Percentiles rank a stretch among this genome's conserved stretches.
Conservation (phyloP, 148 eudicot genomes). For the Diospyros kaki region DNA sequence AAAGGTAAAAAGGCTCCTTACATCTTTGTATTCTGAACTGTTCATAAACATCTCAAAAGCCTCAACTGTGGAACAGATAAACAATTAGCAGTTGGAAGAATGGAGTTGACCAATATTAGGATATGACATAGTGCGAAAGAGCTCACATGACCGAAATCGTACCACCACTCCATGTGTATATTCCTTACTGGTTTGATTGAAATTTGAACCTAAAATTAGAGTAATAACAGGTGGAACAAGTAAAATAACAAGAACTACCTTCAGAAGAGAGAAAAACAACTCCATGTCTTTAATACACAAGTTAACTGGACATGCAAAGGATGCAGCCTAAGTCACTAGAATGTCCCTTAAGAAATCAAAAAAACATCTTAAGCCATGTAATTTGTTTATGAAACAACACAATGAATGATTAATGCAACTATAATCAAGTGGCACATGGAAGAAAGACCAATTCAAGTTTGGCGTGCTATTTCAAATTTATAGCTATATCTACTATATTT, state of each 20-base stretch:
- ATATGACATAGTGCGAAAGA: neutral
- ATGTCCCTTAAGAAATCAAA: too few species aligned
- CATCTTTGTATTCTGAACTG: conserved; percentile 70
- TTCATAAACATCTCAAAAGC: conserved; percentile 64
- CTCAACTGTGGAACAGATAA: conserved; percentile 47
- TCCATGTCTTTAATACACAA: too few species aligned
- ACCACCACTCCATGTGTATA: conserved; percentile 64
- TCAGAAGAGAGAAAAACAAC: conserved; percentile 4
- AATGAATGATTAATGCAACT: neutral
- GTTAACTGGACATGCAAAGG: too few species aligned
- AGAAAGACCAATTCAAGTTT: too few species aligned
- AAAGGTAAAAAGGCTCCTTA: conserved; percentile 25
- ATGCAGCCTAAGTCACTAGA: too few species aligned
- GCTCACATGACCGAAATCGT: conserved; percentile 78
- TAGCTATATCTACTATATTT: too few species aligned
- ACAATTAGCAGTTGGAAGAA: conserved; percentile 15
- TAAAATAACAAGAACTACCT: neutral
- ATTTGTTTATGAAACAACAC: neutral
- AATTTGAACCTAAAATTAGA: conserved; percentile 50
- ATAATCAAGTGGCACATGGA: too few species aligned
- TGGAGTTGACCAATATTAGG: neutral
- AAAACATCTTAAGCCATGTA: neutral
- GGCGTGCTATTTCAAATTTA: too few species aligned
- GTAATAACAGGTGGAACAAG: neutral
- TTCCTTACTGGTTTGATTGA: conserved; percentile 39